These are phyloP conservation scores for Solanum arcanum DNA, from an alignment of 257 asterid genomes.

Conservation along the genomic window DNA sequence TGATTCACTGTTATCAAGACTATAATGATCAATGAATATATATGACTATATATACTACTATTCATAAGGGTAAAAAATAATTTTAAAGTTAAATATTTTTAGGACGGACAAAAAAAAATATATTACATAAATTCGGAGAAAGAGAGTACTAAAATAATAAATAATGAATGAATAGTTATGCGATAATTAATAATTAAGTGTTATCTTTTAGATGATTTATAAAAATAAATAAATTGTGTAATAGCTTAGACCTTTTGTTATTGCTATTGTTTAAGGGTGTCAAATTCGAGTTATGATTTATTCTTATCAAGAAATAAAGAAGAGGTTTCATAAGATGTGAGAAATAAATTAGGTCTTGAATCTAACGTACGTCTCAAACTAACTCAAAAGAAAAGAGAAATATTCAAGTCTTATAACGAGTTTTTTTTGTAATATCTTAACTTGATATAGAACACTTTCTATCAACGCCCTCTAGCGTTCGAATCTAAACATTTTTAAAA, in stretches of 20 bases:
- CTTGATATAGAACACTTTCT: background rate
- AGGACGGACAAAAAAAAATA: fast-evolving
- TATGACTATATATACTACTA: background rate
- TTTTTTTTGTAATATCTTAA: fast-evolving
- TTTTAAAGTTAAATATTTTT: too few species aligned
- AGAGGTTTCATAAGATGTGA: background rate
- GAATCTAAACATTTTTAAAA: background rate
- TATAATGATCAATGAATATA: background rate
- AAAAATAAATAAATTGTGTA: too few species aligned
- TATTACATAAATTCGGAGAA: too few species aligned
- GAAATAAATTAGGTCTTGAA: background rate
- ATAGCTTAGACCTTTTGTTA: background rate
- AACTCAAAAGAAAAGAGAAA: background rate
- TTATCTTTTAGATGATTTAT: background rate
- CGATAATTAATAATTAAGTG: too few species aligned
- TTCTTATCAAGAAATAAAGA: background rate
- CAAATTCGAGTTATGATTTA: too few species aligned
- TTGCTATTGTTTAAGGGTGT: background rate
- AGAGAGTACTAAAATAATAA: background rate
- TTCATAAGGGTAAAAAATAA: background rate
- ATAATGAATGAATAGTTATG: background rate
- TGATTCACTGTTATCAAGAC: background rate
- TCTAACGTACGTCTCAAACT: background rate
- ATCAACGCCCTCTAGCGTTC: background rate
- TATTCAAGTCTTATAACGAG: background rate